Base-by-base conservation (phyloP, 345 rosid species). In the Crucihimalaya himalaica region DNA sequence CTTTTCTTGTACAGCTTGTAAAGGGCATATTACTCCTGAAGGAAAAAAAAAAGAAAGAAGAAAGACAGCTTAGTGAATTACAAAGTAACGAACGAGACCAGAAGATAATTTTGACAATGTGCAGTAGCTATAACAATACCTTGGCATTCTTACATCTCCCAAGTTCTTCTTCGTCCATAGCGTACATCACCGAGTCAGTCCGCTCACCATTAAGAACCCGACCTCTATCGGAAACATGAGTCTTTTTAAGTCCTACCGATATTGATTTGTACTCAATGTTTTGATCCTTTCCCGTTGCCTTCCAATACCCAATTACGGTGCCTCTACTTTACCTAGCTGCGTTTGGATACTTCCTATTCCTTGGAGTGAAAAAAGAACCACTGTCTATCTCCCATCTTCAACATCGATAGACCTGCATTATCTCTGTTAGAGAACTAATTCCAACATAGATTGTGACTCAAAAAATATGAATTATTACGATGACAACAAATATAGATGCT, bases 181-280 rank as follows among this genome's bases (percentile, higher is more conserved):
- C 85, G 51, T 94, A 94, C 98, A 94, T 94, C 65, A 94, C 98
- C 98, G 97, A 94, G 72, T 94, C 96, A 60, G 97, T 91, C 4
- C 98, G 82, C 29, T 83, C 80, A 50, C 98, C 98, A 58, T 1
- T 81, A 10, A 97, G 98, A 11, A 97, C 95, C 6, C 92, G 89
- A 16, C 98, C 97, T 71, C 79, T 81, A 23, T 94, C 87, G 79
- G 87, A 91, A 66, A 94, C 96, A 18, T 89, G 86, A 67, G 98
- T 91, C 83, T 94, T 94, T 77, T 94, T 94, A 60, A 87, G 73
- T 43, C 97, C 97, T 15, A 88, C 98, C 1, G 67, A 58, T 42
- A 92, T 83, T 20, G 89, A 81, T 57, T 82, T 80, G 70, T 85
- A 88, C 2, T 73, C 63, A 4, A 94, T 54, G 58, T 9, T 43